These are phyloP conservation scores for Neonectria sp. DNA, from an alignment of 2,329 filamentous ascomycete species.

Conservation along the genomic window DNA sequence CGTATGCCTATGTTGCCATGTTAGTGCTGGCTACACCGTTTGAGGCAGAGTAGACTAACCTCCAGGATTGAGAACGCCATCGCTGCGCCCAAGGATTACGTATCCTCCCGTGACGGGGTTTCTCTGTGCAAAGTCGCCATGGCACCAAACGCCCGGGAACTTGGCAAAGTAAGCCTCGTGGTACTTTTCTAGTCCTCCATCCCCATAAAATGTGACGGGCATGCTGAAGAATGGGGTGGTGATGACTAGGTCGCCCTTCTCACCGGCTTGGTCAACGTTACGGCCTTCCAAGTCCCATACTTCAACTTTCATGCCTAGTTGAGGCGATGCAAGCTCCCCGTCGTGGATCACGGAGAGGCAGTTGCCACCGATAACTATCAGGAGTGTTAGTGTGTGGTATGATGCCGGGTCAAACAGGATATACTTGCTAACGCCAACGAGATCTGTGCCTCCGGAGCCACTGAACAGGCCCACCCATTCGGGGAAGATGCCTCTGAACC, in stretches of 20 bases:
- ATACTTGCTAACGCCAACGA: not conserved
- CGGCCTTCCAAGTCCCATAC: constrained; percentile 2
- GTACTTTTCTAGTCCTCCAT: not conserved
- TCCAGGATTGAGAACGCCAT: not conserved
- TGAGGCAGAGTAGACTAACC: not conserved
- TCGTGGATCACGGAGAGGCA: not conserved
- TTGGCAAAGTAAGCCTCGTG: not conserved
- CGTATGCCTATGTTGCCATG: not conserved
- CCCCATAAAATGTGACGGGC: not conserved
- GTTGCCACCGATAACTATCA: not conserved
- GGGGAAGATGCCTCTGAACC: not conserved
- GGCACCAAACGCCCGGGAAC: not conserved
- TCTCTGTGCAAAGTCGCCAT: not conserved
- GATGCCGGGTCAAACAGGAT: not conserved
- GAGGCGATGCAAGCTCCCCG: constrained; percentile 13
- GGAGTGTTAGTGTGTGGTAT: not conserved
- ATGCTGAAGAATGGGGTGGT: not conserved
- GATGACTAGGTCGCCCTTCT: not conserved
- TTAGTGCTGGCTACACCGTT: not conserved
- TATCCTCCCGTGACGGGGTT: not conserved
- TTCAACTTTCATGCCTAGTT: constrained; percentile 11
- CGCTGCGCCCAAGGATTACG: not conserved
- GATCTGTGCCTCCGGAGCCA: not conserved
- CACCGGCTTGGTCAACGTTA: not conserved
- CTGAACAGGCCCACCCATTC: not conserved